Conservation (phyloP, 148 eudicot genomes). For the Pharnaceum exiguum region DNA sequence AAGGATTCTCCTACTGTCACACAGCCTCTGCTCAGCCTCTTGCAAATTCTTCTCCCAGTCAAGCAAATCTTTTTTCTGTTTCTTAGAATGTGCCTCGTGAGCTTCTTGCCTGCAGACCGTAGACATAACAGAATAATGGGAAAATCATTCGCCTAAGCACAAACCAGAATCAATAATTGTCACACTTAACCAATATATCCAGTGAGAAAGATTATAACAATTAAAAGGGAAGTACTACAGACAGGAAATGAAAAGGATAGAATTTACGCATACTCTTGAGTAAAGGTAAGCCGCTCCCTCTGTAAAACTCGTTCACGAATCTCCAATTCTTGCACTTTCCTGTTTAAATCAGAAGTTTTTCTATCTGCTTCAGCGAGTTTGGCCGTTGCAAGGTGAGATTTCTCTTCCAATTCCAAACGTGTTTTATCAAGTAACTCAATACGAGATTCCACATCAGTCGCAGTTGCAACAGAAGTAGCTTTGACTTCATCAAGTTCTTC, state of each 20-base stretch:
- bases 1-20: slow-evolving; percentile 51
- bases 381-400: slow-evolving; percentile 48
- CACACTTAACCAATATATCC: neutral
- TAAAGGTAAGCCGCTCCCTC: slow-evolving; percentile 52
- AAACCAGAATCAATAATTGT: slow-evolving; percentile 12
- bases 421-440: slow-evolving; percentile 51
- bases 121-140: neutral
- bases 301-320: slow-evolving; percentile 65
- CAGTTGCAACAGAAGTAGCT: slow-evolving; percentile 40
- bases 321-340: slow-evolving; percentile 72
- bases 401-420: slow-evolving; percentile 56
- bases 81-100: slow-evolving; percentile 46
- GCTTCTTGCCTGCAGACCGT: slow-evolving; percentile 50
- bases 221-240: neutral
- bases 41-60: slow-evolving; percentile 86
- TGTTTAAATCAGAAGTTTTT: slow-evolving; percentile 63
- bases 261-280: slow-evolving; percentile 51
- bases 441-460: slow-evolving; percentile 46
- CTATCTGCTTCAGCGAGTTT: slow-evolving; percentile 66
- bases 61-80: slow-evolving; percentile 62
- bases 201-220: neutral
- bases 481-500: slow-evolving; percentile 49
- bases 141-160: slow-evolving; percentile 1
- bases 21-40: slow-evolving; percentile 67
- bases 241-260: slow-evolving; percentile 1